Conservation (phyloP, 2,329 filamentous ascomycete species). For the Ceratocystis harringtonii region DNA sequence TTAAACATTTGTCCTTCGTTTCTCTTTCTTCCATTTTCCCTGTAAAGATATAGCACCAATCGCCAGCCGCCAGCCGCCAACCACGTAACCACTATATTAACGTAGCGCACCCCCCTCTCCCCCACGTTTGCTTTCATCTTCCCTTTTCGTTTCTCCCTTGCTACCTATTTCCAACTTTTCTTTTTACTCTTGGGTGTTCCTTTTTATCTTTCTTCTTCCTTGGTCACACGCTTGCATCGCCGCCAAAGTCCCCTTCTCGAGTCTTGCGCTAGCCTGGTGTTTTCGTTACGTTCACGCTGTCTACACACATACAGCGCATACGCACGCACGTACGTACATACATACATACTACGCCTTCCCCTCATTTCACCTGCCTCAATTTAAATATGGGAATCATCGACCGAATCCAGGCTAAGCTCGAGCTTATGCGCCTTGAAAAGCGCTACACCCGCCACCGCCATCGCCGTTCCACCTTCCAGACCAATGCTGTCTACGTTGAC, state of each 20-base stretch:
- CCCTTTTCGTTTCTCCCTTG: neutral
- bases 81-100: constrained; percentile 7
- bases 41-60: neutral
- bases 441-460: constrained; percentile 79
- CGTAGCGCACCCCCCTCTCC: neutral
- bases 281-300: neutral
- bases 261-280: neutral
- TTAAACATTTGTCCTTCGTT: neutral
- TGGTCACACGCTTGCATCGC: neutral
- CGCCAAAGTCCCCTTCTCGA: neutral
- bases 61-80: neutral
- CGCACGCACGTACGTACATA: neutral
- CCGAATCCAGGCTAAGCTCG: constrained; percentile 53
- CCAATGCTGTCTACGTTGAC: constrained; percentile 82
- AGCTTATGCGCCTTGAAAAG: constrained; percentile 90
- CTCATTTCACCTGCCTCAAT: constrained; percentile 11
- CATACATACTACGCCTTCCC: neutral
- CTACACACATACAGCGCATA: no score
- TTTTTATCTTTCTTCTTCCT: constrained; percentile 1
- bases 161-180: neutral
- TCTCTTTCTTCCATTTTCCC: neutral
- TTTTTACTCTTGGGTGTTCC: neutral
- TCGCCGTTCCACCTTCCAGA: constrained; percentile 77
- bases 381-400: constrained; percentile 38
- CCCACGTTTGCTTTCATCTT: neutral